Evolutionary conservation across 768 basidiomycete genomes (phyloP), one percentile per base, ranked within the genome.

Genomic region (Plicaturopsis crispa): DNA sequence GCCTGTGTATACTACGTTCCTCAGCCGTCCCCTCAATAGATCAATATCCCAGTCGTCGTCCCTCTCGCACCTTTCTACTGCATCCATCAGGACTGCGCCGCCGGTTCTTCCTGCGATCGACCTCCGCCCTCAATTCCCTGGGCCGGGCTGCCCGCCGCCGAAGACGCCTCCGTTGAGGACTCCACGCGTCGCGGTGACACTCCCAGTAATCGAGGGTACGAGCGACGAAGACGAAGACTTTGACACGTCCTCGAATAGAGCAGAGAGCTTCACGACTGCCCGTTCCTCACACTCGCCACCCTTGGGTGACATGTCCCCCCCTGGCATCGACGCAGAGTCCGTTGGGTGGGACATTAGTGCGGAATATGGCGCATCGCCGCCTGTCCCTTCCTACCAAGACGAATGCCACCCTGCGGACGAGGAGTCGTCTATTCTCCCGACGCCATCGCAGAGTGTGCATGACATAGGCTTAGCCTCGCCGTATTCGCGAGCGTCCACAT

Each of bases 41-140:
- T 78, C 82, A 4, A 62, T 72, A 31, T 81, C 79, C 18, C 68
- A 80, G 41, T 73, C 70, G 1, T 84, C 81, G 2, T 77, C 77
- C 12, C 69, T 69, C 31, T 79, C 75, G 1, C 72, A 79, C 40
- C 55, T 65, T 24, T 75, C 76, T 4, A 59, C 60, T 11, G 49
- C 49, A 11, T 70, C 66, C 12, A 44, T 45, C 14, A 52, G 53
- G 3, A 46, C 54, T 44, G 49, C 63, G 16, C 65, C 60, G 3
- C 76, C 78, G 1, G 59, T 56, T 14, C 75, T 84, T 28, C 75
- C 78, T 3, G 73, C 78, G 4, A 57, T 82, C 23, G 78, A 82
- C 50, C 55, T 79, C 14, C 64, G 66, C 21, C 76, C 78, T 11
- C 67, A 68, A 22, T 75, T 80, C 47, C 68, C 63, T 31, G 56